These are phyloP conservation scores for Capronia americana DNA, from an alignment of 2,329 filamentous ascomycete species.

Conservation along the genomic window DNA sequence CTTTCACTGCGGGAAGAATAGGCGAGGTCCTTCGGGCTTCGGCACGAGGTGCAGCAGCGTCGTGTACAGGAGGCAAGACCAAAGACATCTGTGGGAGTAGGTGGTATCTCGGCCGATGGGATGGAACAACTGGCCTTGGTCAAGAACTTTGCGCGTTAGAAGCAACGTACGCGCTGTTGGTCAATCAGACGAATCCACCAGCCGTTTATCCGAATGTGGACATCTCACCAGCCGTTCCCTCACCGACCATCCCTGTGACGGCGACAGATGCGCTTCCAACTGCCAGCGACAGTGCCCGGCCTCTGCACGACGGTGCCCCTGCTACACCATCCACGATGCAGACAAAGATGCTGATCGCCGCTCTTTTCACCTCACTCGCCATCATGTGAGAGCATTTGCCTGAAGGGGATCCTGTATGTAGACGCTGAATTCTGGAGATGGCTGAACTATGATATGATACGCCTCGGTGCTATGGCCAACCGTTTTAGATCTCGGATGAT, in stretches of 20 bases:
- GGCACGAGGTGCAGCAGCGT: conserved; percentile 61
- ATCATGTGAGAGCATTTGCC: background rate
- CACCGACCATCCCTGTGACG: conserved; percentile 23
- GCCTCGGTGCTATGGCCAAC: background rate
- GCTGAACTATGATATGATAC: background rate
- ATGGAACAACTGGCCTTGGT: conserved; percentile 67
- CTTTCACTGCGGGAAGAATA: conserved; percentile 63
- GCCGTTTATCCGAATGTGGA: conserved; percentile 25
- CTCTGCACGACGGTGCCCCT: conserved; percentile 31
- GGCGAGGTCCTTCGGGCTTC: conserved; percentile 64
- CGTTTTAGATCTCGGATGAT: background rate
- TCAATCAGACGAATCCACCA: conserved; percentile 39
- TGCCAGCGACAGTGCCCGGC: conserved; percentile 23
- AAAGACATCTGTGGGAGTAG: conserved; percentile 68
- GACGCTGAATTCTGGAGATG: background rate
- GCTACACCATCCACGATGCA: conserved; percentile 7
- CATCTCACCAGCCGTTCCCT: conserved; percentile 23
- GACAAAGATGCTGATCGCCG: conserved; percentile 26
- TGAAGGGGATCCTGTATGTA: background rate
- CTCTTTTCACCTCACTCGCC: conserved; percentile 19
- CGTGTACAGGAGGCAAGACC: conserved; percentile 66
- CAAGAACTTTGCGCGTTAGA: conserved; percentile 72
- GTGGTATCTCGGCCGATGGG: conserved; percentile 63
- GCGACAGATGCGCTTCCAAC: conserved; percentile 21
- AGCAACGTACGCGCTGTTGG: conserved; percentile 52